These are phyloP conservation scores for Diaporthe capsici DNA, from an alignment of 2,329 filamentous ascomycete species.

Conservation along the genomic window DNA sequence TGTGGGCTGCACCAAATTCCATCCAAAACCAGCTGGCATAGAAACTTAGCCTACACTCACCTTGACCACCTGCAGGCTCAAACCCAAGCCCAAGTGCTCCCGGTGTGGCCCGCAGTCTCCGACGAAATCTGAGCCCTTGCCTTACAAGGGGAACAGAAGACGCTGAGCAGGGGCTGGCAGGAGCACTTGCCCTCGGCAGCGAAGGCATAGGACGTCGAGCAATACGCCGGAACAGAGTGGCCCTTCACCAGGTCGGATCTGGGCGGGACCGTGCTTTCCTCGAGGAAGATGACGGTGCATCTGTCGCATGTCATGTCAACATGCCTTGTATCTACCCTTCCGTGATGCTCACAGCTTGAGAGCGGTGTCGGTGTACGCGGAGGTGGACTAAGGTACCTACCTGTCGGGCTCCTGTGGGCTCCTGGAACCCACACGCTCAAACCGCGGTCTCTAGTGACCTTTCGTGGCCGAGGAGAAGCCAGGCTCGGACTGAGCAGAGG, in stretches of 20 bases:
- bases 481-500: neutral
- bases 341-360: constrained; percentile 11
- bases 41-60: neutral
- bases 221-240: constrained; percentile 6
- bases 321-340: neutral
- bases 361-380: constrained; percentile 12
- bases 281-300: neutral
- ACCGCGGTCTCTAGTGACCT: constrained; percentile 1
- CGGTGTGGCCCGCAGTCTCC: neutral
- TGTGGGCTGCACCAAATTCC: neutral
- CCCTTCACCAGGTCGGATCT: constrained; percentile 8
- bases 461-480: neutral
- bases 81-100: constrained; percentile 11
- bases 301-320: constrained; percentile 17
- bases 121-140: constrained; percentile 30
- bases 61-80: neutral
- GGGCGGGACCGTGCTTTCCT: constrained; percentile 27
- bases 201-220: neutral
- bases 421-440: constrained; percentile 19
- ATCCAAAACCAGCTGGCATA: neutral
- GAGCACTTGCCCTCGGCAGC: constrained; percentile 28
- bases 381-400: neutral
- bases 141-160: constrained; percentile 27
- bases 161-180: neutral
- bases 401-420: constrained; percentile 17